Evolutionary conservation across 2,329 filamentous ascomycete species (phyloP), one percentile per base, ranked within the genome.

Genomic region (Xenoacremonium recifei): DNA sequence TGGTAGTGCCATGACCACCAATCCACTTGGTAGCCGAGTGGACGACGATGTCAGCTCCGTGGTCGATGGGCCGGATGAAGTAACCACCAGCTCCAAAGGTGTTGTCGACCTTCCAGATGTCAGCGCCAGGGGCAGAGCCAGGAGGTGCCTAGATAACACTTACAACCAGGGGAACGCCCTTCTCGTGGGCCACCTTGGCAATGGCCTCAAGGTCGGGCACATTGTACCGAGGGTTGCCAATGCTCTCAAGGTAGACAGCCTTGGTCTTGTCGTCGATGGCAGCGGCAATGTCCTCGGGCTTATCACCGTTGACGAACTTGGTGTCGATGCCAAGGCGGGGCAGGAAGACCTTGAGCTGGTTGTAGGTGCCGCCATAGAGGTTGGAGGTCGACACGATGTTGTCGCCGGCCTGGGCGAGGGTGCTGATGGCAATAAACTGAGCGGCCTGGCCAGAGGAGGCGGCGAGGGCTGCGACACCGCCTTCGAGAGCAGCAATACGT

Each of bases 1-100:
- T 87, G 19, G 91, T 96, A 30, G 91, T 95, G 47, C 91, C 92
- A 67, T 97, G 92, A 31, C 91, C 91, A 43, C 91, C 91, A 49
- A 97, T 96, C 91, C 91, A 96, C 69, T 96, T 96, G 44, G 91
- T 96, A 10, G 90, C 90, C 29, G 87, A 93, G 76, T 96, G 90
- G 18, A 96, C 88, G 39, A 96, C 85, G 47, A 96, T 96, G 62
- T 96, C 91, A 50, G 88, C 91, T 41, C 91, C 91, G 66, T 95
- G 87, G 18, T 91, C 84, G 57, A 96, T 92, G 30, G 91, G 91
- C 6, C 86, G 82, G 54, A 85, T 74, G 65, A 89, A 95, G 76
- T 88, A 96, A 37, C 92, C 91, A 45, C 91, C 91, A 11, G 91
- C 91, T 35, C 91, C 92, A 58, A 96, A 96, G 7, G 91, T 96